Percentiles rank a stretch among this genome's conserved stretches.
Evolutionary conservation across 208 protist genomes (phyloP).

Genomic region (Leptomonas pyrrhocoris): DNA sequence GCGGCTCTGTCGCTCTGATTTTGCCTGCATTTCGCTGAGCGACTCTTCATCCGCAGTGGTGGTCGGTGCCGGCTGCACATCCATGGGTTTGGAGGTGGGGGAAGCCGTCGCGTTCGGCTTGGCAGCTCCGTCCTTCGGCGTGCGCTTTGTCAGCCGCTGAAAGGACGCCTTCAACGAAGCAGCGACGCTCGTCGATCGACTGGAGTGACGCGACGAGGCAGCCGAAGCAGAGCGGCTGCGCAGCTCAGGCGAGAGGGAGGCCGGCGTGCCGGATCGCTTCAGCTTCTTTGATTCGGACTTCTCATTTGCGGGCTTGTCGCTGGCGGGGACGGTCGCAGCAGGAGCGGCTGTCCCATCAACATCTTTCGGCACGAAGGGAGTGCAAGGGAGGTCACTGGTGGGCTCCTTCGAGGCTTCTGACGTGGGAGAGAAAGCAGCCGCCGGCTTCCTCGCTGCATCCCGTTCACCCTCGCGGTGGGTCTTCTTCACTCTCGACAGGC

Average conservation of each 20-base stretch:
- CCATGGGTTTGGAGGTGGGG: neutral
- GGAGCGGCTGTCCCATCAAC: neutral
- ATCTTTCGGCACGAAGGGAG: neutral
- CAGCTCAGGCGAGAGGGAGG: neutral
- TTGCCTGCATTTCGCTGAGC: slow-evolving; percentile 2
- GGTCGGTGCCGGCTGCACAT: neutral
- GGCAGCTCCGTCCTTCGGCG: neutral
- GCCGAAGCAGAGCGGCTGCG: slow-evolving; percentile 4
- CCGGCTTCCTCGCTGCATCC: neutral
- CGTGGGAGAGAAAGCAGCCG: neutral
- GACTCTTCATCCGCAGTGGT: slow-evolving; percentile 11
- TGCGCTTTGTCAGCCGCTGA: slow-evolving; percentile 1
- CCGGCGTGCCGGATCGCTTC: neutral
- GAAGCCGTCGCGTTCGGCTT: neutral
- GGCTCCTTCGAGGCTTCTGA: neutral
- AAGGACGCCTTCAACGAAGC: slow-evolving; percentile 2
- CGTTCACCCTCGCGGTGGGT: neutral
- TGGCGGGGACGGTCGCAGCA: neutral
- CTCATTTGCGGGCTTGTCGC: neutral
- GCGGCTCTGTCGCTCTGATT: slow-evolving; percentile 12
- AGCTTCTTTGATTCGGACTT: neutral
- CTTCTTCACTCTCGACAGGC: neutral
- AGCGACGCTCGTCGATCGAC: slow-evolving; percentile 2
- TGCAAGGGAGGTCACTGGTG: neutral
- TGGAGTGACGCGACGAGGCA: neutral